These are phyloP conservation scores for Ogataea paradorogensis DNA, from an alignment of 805 yeast species.

Conservation along the genomic window DNA sequence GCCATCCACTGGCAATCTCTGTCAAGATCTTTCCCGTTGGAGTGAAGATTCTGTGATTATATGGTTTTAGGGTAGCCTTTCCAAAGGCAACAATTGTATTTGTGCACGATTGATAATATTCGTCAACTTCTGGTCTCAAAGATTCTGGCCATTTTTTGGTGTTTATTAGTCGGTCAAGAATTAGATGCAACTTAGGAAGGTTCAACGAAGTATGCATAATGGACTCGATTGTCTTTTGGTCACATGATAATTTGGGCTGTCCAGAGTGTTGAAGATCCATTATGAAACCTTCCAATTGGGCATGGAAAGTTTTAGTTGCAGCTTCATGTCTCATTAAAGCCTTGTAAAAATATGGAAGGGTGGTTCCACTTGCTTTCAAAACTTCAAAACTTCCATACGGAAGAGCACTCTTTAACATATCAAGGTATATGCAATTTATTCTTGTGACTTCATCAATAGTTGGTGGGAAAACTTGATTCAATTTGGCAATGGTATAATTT, in stretches of 20 bases:
- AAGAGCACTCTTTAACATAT: constrained; percentile 63
- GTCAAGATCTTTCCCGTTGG: constrained; percentile 88
- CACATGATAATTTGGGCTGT: constrained; percentile 32
- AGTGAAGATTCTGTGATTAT: constrained; percentile 70
- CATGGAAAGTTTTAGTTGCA: constrained; percentile 66
- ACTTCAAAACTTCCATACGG: constrained; percentile 74
- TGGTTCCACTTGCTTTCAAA: constrained; percentile 73
- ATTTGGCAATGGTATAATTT: constrained; percentile 55
- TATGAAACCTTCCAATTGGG: constrained; percentile 42
- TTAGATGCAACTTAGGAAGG: constrained; percentile 64
- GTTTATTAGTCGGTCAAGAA: constrained; percentile 58
- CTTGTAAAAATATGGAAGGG: constrained; percentile 87
- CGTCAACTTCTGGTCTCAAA: constrained; percentile 30
- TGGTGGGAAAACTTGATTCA: constrained; percentile 86
- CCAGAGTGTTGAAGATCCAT: constrained; percentile 33
- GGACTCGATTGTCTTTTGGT: constrained; percentile 53
- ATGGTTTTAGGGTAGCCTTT: constrained; percentile 46
- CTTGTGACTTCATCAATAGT: constrained; percentile 93
- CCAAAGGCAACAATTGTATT: constrained; percentile 84
- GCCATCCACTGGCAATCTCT: constrained; percentile 86
- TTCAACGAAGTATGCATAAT: constrained; percentile 70
- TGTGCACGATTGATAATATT: constrained; percentile 50
- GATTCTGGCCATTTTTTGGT: constrained; percentile 44
- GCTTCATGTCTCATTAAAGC: constrained; percentile 95
- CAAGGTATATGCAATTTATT: constrained; percentile 80